Conservation (phyloP, 2,329 filamentous ascomycete genomes). For the Alternaria metachromatica region DNA sequence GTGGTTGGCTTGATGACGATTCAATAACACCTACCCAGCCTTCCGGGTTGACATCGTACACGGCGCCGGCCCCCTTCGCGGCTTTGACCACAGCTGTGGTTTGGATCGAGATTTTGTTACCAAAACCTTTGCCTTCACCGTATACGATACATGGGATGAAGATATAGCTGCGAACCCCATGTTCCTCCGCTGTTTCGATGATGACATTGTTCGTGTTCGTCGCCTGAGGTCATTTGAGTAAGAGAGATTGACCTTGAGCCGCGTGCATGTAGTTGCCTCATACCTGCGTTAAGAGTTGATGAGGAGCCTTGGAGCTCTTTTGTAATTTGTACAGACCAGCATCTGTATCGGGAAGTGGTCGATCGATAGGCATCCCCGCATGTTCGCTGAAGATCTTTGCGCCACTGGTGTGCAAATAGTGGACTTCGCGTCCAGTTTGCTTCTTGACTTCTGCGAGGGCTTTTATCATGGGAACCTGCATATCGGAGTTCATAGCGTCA, state of each 20-base stretch:
- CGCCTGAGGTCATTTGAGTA: slow-evolving; percentile 36
- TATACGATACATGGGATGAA: slow-evolving; percentile 63
- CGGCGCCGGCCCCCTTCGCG: slow-evolving; percentile 49
- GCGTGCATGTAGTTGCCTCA: not conserved
- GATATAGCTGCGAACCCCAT: slow-evolving; percentile 59
- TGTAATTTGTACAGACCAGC: slow-evolving; percentile 54
- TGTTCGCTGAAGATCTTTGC: slow-evolving; percentile 62
- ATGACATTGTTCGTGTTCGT: slow-evolving; percentile 52
- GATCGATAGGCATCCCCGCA: slow-evolving; percentile 53
- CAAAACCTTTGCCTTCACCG: slow-evolving; percentile 58
- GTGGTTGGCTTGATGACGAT: slow-evolving; percentile 10
- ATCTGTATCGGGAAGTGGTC: slow-evolving; percentile 54
- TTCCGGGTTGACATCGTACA: slow-evolving; percentile 40
- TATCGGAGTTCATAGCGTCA: slow-evolving; percentile 45
- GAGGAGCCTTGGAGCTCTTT: slow-evolving; percentile 33
- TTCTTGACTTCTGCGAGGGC: slow-evolving; percentile 56
- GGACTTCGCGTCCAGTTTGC: slow-evolving; percentile 51
- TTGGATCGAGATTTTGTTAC: slow-evolving; percentile 61
- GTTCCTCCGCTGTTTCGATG: slow-evolving; percentile 52
- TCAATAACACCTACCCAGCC: not conserved
- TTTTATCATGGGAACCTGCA: slow-evolving; percentile 53
- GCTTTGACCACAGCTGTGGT: slow-evolving; percentile 58
- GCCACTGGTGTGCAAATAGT: slow-evolving; percentile 61
- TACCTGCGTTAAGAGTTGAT: not conserved
- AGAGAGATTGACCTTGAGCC: too few species aligned